Percentiles rank a stretch among this genome's conserved stretches.
Conservation (phyloP, 2,329 filamentous ascomycete genomes). For the Bisporella sp. region DNA sequence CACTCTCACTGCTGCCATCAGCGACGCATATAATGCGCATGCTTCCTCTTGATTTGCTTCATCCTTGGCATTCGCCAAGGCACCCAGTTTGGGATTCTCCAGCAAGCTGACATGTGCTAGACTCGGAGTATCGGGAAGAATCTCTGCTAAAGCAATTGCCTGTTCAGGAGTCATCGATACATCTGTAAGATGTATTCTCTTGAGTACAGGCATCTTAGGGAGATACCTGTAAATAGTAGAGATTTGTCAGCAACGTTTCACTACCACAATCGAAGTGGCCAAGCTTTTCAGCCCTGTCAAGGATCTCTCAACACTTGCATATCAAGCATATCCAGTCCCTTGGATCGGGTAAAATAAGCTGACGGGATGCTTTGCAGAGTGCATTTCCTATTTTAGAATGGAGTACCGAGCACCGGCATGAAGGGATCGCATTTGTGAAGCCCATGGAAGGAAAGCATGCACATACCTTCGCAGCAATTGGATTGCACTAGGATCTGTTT, state of each 20-base stretch:
- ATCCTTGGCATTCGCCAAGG: slow-evolving; percentile 66
- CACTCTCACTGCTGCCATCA: slow-evolving; percentile 80
- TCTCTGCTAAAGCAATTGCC: slow-evolving; percentile 83
- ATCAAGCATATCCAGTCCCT: no score
- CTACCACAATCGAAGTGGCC: no score
- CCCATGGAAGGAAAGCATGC: not conserved
- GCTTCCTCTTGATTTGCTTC: slow-evolving; percentile 86
- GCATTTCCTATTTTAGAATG: no score
- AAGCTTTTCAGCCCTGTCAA: no score
- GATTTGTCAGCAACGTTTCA: slow-evolving; percentile 12
- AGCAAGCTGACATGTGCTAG: slow-evolving; percentile 83
- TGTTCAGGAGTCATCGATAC: slow-evolving; percentile 81
- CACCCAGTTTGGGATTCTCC: slow-evolving; percentile 68
- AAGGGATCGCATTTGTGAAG: not conserved
- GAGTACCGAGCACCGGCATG: no score
- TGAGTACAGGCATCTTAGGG: slow-evolving; percentile 69
- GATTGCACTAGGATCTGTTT: slow-evolving; percentile 64
- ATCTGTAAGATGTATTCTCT: slow-evolving; percentile 80
- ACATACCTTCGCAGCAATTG: slow-evolving; percentile 65
- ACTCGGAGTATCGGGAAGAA: slow-evolving; percentile 74
- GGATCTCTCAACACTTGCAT: no score
- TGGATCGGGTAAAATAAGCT: no score
- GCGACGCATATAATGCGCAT: slow-evolving; percentile 84
- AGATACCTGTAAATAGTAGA: slow-evolving; percentile 48
- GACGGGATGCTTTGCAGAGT: no score